These are phyloP conservation scores for Chlorophyllum brunneum DNA, from an alignment of 768 basidiomycete genomes.

Conservation along the genomic window DNA sequence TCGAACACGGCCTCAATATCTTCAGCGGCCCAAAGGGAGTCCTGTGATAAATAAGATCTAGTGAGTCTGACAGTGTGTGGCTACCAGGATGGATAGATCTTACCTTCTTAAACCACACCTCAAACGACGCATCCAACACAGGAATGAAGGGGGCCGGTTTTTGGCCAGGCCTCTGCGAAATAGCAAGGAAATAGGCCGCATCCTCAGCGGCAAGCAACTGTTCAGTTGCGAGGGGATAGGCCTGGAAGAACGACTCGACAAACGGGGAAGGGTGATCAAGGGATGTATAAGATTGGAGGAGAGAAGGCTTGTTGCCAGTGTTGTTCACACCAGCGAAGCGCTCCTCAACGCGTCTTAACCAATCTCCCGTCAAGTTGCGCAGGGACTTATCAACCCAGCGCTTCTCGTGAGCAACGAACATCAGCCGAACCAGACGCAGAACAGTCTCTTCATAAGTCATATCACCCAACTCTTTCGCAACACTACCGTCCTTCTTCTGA, in stretches of 20 bases:
- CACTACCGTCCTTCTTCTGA: conserved; percentile 86
- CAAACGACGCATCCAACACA: conserved; percentile 87
- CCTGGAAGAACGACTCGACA: conserved; percentile 78
- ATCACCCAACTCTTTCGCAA: conserved; percentile 83
- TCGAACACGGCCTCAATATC: conserved; percentile 99
- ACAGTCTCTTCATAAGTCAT: conserved; percentile 99
- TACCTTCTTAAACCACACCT: conserved; percentile 99
- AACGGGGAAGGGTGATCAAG: conserved; percentile 82
- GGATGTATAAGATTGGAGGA: conserved; percentile 77
- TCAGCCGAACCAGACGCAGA: conserved; percentile 85
- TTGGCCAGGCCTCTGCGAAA: conserved; percentile 93
- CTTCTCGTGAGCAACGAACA: conserved; percentile 88
- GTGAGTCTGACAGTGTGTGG: conserved; percentile 9
- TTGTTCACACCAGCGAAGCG: conserved; percentile 90
- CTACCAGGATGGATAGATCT: conserved; percentile 20
- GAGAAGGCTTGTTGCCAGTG: conserved; percentile 69
- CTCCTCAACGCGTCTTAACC: conserved; percentile 94
- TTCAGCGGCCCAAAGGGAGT: conserved; percentile 96
- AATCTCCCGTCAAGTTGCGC: conserved; percentile 93
- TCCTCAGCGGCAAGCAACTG: conserved; percentile 94
- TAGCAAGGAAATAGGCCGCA: conserved; percentile 92
- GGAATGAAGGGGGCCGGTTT: conserved; percentile 99
- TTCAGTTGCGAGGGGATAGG: conserved; percentile 75
- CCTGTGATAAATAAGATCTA: conserved; percentile 40
- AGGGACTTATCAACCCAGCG: conserved; percentile 93